Evolutionary conservation across 805 yeast genomes (phyloP), one percentile per base, ranked within the genome.

Genomic region (Zygotorulaspora florentina): DNA sequence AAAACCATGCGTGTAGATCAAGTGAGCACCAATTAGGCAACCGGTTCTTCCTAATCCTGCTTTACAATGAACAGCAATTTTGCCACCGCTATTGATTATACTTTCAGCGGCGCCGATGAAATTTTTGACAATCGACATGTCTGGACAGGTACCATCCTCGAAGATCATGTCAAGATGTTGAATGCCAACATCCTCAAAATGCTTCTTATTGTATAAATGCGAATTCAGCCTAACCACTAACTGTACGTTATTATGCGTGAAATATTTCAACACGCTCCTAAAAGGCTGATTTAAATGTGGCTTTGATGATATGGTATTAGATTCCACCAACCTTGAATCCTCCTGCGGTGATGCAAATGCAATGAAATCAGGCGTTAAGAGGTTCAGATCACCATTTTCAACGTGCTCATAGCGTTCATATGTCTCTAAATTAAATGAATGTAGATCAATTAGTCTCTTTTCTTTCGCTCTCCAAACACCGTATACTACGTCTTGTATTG

Each of bases 11-110:
- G 96, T 88, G 64, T 93, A 93, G 41, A 93, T 93, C 54, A 93
- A 73, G 66, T 91, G 96, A 0, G 99, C 99, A 6, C 99, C 99
- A 53, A 93, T 93, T 41, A 93, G 75, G 68, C 99, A 93, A 15
- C 99, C 99, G 0, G 99, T 93, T 72, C 99, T 79, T 10, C 99
- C 99, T 47, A 93, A 73, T 3, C 99, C 99, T 4, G 99, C 99
- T 64, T 93, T 91, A 73, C 99, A 93, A 66, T 93, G 99, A n/a
- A 93, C 98, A 1, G 99, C 99, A 50, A 93, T 84, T 62, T 89
- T 89, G 15, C 96, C 97, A 10, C 95, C 93, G 42, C 81, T 77
- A 34, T 78, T 76, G 46, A 91, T 87, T 8, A 88, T 80, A 29
- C 95, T 85, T 60, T 91, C 96, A 1, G 96, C 93, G 0, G 96